Percentiles rank a stretch among this genome's conserved stretches.
Evolutionary conservation across 1,284 basidiomycete species (phyloP).

Genomic region (Takashimella koratensis): DNA sequence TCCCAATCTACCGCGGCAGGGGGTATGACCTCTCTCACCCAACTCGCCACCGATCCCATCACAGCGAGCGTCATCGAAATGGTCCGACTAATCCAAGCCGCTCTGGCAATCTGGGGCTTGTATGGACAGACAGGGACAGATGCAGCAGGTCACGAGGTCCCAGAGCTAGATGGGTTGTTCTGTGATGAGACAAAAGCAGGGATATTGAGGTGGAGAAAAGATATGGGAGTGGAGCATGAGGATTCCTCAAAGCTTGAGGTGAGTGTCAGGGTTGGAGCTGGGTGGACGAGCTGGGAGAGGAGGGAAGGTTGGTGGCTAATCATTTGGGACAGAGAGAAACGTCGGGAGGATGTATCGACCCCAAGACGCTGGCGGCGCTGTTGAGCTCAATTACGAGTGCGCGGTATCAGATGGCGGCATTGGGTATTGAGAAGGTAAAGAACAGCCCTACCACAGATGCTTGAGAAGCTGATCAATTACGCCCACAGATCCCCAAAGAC

Average conservation of each 20-base stretch:
- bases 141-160: slow-evolving; percentile 9
- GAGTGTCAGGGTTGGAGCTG: slow-evolving; percentile 4
- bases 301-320: neutral
- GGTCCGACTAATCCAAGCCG: slow-evolving; percentile 41
- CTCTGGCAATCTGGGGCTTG: slow-evolving; percentile 40
- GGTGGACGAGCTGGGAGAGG: neutral
- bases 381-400: slow-evolving; percentile 40
- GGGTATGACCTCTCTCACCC: neutral
- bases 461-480: neutral
- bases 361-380: slow-evolving; percentile 37
- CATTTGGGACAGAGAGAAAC: slow-evolving; percentile 35
- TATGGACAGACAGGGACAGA: slow-evolving; percentile 9
- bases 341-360: slow-evolving; percentile 44
- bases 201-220: slow-evolving; percentile 34
- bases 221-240: slow-evolving; percentile 46
- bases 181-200: slow-evolving; percentile 47
- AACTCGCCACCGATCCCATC: slow-evolving; percentile 27
- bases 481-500: slow-evolving; percentile 35
- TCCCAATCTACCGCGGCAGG: neutral
- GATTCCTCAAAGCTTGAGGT: slow-evolving; percentile 41
- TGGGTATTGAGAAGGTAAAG: slow-evolving; percentile 34
- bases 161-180: slow-evolving; percentile 41
- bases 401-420: slow-evolving; percentile 35
- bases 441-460: too few relatives aligned
- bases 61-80: slow-evolving; percentile 35